Evolutionary conservation across 176 grass and related monocot genomes (phyloP).

Genomic region (Bonia amplexicaulis): DNA sequence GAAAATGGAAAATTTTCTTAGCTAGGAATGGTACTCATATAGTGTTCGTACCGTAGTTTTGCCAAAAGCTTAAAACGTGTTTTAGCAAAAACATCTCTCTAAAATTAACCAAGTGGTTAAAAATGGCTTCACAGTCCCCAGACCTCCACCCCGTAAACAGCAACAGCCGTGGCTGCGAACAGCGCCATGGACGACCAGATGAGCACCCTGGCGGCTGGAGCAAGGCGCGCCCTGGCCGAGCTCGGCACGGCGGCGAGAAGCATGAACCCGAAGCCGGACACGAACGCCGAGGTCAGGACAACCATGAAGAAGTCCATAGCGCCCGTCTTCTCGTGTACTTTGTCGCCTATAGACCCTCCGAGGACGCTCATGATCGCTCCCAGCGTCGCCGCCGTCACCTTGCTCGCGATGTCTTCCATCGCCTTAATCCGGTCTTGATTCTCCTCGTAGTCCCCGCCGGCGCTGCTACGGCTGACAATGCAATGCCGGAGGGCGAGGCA

Average conservation of each 20-base stretch:
- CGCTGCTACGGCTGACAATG: not conserved
- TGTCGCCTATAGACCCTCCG: not conserved
- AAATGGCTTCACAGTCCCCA: too few species aligned
- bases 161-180: not conserved
- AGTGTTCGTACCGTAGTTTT: too few species aligned
- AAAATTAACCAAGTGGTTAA: too few species aligned
- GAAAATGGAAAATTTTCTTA: too few species aligned
- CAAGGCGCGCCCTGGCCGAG: not conserved
- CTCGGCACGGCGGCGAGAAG: not conserved
- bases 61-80: too few species aligned
- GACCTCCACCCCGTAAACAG: not conserved
- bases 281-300: not conserved
- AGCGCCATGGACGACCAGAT: not conserved
- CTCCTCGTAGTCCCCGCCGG: not conserved
- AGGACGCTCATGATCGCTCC: not conserved
- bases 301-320: not conserved
- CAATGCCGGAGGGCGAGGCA: not conserved
- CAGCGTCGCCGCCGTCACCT: not conserved
- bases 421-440: not conserved
- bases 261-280: slow-evolving; percentile 17
- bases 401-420: not conserved
- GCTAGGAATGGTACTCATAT: too few species aligned
- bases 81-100: too few species aligned
- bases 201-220: not conserved
- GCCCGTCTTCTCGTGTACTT: not conserved